Base-by-base conservation (phyloP, 2,329 filamentous ascomycete genomes). In the Huntiella bhutanensis region DNA sequence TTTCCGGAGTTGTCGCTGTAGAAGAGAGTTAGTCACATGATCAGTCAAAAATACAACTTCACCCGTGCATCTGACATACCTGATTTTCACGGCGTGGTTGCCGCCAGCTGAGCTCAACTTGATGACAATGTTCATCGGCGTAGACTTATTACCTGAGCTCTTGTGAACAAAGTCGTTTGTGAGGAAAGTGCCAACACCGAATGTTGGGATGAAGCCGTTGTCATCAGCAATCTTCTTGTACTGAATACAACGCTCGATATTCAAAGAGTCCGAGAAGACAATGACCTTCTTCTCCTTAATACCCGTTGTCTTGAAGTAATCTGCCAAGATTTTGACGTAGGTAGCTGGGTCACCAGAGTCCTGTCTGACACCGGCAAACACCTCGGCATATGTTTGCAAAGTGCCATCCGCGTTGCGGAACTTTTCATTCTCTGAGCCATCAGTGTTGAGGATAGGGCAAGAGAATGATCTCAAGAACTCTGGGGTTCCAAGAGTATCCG, bases 51-150 rank as follows among this genome's bases (percentile, higher is more conserved):
- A 32, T n/a, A 6, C 3, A 16, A 6, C 17, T 17, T 42, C 8
- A 28, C 22, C 8, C 2, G 8, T 28, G 22, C 8, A 10, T 28
- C 8, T 2, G 11, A 50, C 59, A 54, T 42, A 64, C 65, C 64
- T 95, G 54, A 98, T 83, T 68, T 98, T 98, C 57, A 98, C 77
- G 2, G 91, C 87, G 0, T 80, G 75, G 41, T 78, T 74, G 4
- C 87, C 87, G 11, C 69, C 75, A 0, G 86, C 91, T 7, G 83
- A 86, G 51, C 83, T 84, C 51, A 98, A 71, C 65, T 98, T 98
- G 64, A 98, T 95, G 54, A 98, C 91, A 55, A 98, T 98, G 57
- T 98, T 98, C 46, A 98, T 66, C 0, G 91, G 91, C 12, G 78
- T 75, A 0, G 87, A 95, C 63, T 95, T 96, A 54, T 77, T 76